Evolutionary conservation across 1,139 yeast genomes (phyloP).

Genomic region (Blastobotrys persicus): DNA sequence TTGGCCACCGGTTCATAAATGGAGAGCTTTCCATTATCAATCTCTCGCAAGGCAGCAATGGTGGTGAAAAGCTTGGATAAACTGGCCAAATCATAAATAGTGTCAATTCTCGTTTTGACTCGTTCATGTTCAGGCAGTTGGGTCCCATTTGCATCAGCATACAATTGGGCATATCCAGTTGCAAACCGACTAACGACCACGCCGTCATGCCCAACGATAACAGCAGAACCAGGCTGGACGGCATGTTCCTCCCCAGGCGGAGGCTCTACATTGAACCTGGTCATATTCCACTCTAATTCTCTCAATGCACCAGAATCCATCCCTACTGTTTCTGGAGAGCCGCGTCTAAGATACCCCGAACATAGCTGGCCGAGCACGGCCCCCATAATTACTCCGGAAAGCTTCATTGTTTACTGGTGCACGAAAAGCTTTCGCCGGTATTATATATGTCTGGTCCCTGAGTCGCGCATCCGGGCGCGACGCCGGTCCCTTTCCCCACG

Average conservation of each 20-base stretch:
- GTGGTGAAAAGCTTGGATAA: conserved; percentile 22
- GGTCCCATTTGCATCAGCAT: conserved; percentile 16
- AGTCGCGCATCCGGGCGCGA: not conserved
- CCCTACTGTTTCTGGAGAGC: conserved; percentile 19
- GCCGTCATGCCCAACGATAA: conserved; percentile 17
- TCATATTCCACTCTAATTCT: conserved; percentile 15
- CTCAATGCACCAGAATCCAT: conserved; percentile 15
- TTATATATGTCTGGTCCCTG: not conserved
- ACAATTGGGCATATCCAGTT: conserved; percentile 17
- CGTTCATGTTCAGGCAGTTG: conserved; percentile 11
- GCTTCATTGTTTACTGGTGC: not conserved
- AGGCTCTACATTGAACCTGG: conserved; percentile 9
- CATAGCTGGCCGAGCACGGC: not conserved
- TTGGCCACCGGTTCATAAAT: conserved; percentile 15
- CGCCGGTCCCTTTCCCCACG: not conserved
- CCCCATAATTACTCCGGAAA: not conserved
- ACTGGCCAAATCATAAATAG: conserved; percentile 21
- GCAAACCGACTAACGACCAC: conserved; percentile 17
- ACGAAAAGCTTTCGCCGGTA: not conserved
- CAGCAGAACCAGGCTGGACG: conserved; percentile 18
- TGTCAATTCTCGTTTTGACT: conserved; percentile 12
- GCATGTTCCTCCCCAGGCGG: conserved; percentile 15
- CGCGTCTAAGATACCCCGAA: conserved; percentile 8
- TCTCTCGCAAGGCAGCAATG: conserved; percentile 19
- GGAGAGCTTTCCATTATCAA: conserved; percentile 15